Conservation (phyloP, 768 basidiomycete species). For the Myochromella boudieri region DNA sequence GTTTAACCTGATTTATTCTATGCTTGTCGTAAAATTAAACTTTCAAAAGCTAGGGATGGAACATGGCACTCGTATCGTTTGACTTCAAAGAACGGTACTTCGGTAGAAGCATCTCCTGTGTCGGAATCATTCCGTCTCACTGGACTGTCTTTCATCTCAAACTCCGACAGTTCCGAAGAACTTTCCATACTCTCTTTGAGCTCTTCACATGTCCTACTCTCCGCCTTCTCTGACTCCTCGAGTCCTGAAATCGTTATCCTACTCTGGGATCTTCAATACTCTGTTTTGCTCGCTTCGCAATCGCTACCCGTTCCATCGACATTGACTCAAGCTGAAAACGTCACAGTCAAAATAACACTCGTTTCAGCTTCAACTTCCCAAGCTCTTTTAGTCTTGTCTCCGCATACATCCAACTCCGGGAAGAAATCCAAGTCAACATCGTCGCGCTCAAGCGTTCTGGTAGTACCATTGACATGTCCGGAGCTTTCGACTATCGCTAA, state of each 20-base stretch:
- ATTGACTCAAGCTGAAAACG: conserved; percentile 27
- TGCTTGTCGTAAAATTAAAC: neutral
- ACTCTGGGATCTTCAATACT: conserved; percentile 71
- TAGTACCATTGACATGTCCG: conserved; percentile 57
- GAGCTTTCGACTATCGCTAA: conserved; percentile 52
- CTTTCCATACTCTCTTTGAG: conserved; percentile 48
- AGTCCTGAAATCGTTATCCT: conserved; percentile 50
- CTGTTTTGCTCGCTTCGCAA: conserved; percentile 58
- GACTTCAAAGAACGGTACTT: conserved; percentile 21
- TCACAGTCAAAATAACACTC: conserved; percentile 30
- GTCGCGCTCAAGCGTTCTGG: conserved; percentile 52
- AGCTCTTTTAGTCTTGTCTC: conserved; percentile 50
- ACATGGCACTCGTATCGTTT: conserved; percentile 41
- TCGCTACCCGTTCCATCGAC: conserved; percentile 49
- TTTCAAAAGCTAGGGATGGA: conserved; percentile 42
- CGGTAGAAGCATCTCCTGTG: conserved; percentile 21
- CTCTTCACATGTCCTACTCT: conserved; percentile 60
- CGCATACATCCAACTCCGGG: conserved; percentile 21
- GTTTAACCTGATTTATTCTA: conserved; percentile 16
- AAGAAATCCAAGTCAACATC: conserved; percentile 24
- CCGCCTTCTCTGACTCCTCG: conserved; percentile 35
- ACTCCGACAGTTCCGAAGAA: conserved; percentile 16
- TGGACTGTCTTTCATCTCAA: conserved; percentile 28
- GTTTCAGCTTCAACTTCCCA: conserved; percentile 41
- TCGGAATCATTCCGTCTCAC: conserved; percentile 29